These are phyloP conservation scores for Ogataea pini DNA, from an alignment of 805 yeast species.

Conservation along the genomic window DNA sequence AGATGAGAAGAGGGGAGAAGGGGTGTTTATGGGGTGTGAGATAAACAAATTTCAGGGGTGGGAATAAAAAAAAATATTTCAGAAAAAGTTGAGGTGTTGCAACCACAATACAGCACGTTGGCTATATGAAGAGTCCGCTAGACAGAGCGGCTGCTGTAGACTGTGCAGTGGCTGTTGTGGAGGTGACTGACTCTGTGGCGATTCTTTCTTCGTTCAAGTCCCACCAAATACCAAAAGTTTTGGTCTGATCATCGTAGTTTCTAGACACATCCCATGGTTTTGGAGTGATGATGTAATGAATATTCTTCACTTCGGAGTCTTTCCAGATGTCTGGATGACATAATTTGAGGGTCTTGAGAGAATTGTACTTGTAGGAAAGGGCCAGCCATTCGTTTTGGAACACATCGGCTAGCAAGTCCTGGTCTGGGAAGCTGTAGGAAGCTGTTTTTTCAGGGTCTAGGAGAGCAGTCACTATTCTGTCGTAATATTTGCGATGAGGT, in stretches of 20 bases:
- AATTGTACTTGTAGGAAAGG: conserved; percentile 53
- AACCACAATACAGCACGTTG: too few relatives aligned
- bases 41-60: background rate
- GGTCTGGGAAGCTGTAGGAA: conserved; percentile 58
- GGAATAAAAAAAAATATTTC: too few relatives aligned
- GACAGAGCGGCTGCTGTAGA: background rate
- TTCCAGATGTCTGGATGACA: conserved; percentile 51
- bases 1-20: background rate
- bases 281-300: conserved; percentile 58
- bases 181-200: background rate
- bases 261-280: conserved; percentile 58
- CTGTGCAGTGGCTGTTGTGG: background rate
- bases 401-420: conserved; percentile 54
- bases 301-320: conserved; percentile 49
- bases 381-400: conserved; percentile 52
- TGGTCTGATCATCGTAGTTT: conserved; percentile 40
- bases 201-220: conserved; percentile 39
- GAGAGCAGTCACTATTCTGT: conserved; percentile 44
- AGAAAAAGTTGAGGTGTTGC: too few relatives aligned
- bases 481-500: conserved; percentile 41
- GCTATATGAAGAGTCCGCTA: background rate
- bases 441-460: conserved; percentile 38
- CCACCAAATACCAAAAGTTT: conserved; percentile 55
- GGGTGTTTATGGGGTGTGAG: background rate
- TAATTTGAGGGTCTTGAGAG: conserved; percentile 50